Evolutionary conservation across 208 protist species (phyloP).

Genomic region (Leishmania tropica): DNA sequence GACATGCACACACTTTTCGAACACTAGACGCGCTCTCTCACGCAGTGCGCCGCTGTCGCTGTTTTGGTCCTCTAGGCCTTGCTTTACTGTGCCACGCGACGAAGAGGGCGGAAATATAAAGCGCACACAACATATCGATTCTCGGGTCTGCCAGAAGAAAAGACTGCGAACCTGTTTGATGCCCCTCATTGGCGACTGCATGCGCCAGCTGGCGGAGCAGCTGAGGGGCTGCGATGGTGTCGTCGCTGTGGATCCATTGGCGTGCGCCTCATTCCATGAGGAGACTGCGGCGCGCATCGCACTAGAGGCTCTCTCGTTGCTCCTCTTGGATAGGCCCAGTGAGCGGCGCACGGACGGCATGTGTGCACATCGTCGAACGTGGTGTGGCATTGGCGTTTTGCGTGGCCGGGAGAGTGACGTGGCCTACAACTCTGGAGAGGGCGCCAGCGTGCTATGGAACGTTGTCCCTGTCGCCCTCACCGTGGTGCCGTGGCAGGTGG

Average conservation of each 20-base stretch:
- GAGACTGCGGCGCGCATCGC: neutral
- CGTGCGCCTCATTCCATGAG: neutral
- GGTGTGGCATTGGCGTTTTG: constrained; percentile 8
- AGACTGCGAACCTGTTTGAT: neutral
- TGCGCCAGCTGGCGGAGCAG: neutral
- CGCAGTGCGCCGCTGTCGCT: neutral
- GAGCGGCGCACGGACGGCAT: neutral
- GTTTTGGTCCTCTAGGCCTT: neutral
- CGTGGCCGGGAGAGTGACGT: neutral
- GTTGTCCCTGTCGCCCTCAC: constrained; percentile 2
- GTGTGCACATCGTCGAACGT: neutral
- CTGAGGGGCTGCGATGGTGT: neutral
- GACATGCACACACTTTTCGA: neutral
- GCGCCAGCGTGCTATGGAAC: constrained; percentile 2
- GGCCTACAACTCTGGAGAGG: neutral
- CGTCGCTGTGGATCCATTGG: constrained; percentile 1
- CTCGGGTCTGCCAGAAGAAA: neutral
- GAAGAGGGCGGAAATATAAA: neutral
- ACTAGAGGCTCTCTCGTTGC: constrained; percentile 8
- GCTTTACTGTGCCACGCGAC: neutral
- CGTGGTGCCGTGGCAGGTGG: constrained; percentile 9
- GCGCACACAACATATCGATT: neutral
- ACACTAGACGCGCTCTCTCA: neutral
- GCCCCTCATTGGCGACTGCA: constrained; percentile 3
- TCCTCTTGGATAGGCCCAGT: neutral